Evolutionary conservation across 2,329 filamentous ascomycete genomes (phyloP).

Genomic region (Cladosporium sp.): DNA sequence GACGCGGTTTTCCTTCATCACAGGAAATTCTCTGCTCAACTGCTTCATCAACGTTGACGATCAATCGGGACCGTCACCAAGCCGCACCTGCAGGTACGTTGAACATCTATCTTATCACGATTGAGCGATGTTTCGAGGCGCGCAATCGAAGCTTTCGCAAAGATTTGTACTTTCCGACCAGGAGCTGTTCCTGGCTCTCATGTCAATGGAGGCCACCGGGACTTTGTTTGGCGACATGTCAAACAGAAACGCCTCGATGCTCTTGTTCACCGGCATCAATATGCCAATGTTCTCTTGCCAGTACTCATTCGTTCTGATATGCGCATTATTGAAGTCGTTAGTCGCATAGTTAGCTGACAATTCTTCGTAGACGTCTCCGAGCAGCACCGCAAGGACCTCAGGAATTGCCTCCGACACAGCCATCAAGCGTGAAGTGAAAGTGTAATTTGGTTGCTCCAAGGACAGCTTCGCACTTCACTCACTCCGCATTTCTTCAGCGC

Average conservation of each 20-base stretch:
- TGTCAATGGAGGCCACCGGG: not conserved
- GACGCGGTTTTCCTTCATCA: not conserved
- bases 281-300: not conserved
- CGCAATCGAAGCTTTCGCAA: not conserved
- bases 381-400: not conserved
- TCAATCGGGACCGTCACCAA: not conserved
- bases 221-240: not conserved
- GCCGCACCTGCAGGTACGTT: not conserved
- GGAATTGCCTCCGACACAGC: conserved; percentile 1
- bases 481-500: not conserved
- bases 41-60: not conserved
- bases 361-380: not conserved
- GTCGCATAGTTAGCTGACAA: not conserved
- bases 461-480: not conserved
- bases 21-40: not conserved
- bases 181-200: not conserved
- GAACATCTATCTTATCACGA: not conserved
- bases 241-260: not conserved
- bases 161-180: not conserved
- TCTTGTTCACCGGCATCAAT: not conserved
- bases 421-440: conserved; percentile 12
- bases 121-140: not conserved
- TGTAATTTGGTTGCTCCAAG: not conserved
- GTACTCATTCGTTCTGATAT: too few species aligned
- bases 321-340: not conserved